Percentiles rank a stretch among this genome's conserved stretches.
phyloP scores from a whole-genome alignment of 2,329 filamentous ascomycete species.

The Metarhizium humberi region DNA sequence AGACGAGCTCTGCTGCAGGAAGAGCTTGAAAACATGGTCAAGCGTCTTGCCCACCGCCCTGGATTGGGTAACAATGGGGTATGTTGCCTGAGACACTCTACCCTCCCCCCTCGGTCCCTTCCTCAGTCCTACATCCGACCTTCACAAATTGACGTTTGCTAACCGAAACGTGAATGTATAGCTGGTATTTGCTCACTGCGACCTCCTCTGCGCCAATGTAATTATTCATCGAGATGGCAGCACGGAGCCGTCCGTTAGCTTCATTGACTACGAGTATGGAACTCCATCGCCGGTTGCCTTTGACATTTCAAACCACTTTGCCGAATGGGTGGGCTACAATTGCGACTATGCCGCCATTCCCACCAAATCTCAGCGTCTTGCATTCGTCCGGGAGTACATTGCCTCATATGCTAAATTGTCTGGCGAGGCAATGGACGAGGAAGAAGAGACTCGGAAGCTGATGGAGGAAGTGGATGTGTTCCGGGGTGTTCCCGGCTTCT shows the following conservation, averaged over 20 bases:
- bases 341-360: conserved; percentile 84
- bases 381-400: conserved; percentile 80
- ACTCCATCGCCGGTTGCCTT: conserved; percentile 91
- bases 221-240: conserved; percentile 55
- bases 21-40: conserved; percentile 63
- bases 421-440: conserved; percentile 35
- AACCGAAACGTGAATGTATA: conserved; percentile 21
- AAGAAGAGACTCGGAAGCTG: conserved; percentile 58
- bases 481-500: conserved; percentile 82
- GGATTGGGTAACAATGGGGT: conserved; percentile 70
- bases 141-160: conserved; percentile 5
- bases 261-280: conserved; percentile 98
- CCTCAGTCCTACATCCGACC: neutral
- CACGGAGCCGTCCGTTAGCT: conserved; percentile 42
- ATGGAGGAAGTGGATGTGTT: conserved; percentile 77
- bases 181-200: conserved; percentile 91
- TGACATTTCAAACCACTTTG: conserved; percentile 95
- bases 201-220: conserved; percentile 92
- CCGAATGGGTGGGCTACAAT: conserved; percentile 95
- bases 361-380: conserved; percentile 62
- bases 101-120: neutral
- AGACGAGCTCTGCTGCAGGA: conserved; percentile 61
- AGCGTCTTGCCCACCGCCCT: conserved; percentile 63
- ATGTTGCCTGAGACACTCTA: conserved; percentile 23
- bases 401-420: conserved; percentile 56